Base-by-base conservation (phyloP, 2,329 filamentous ascomycete species). In the Boeremia exigua region DNA sequence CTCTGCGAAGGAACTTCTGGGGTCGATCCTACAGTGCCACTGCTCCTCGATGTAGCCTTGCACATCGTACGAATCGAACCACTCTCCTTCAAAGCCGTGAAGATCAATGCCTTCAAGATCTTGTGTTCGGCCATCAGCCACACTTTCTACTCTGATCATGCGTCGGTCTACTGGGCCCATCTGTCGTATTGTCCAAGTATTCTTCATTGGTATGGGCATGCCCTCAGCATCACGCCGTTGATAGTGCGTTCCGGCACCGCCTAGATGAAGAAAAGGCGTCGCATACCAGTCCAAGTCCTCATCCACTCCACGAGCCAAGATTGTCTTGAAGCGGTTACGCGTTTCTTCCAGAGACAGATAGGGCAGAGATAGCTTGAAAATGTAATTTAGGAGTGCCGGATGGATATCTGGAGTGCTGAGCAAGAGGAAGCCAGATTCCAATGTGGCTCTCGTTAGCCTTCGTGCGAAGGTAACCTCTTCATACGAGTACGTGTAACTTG, bases 61-160 rank as follows among this genome's bases (percentile, higher is more conserved):
- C 0, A 92, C 87, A 70, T 95, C 91, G 56, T 90, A 83, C 0
- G 86, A 78, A 67, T 95, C 90, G 63, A 89, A 90, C 80, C 91
- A 95, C 46, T 90, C 85, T 4, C 90, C 90, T 56, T 89, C 84
- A 58, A 88, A 89, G 0, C 86, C 88, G 1, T 83, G 81, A 7
- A 87, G 72, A 34, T 80, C 81, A 61, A 89, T 79, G 15, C 69
- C 66, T 7, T 50, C 42, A 6, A 64, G 48, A 39, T 61, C 65
- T 54, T 69, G 68, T 25, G 54, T 65, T 38, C 54, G 67, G 4
- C 61, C 62, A 27, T 65, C 58, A 32, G 52, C 52, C 15, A 59
- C 51, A 27, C 51, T 62, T 30, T 63, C 52, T 17, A 63, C 6
- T 11, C 59, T 53, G 44, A 65, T 59, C 61, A 65, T 48, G 29